These are phyloP conservation scores for Boletus barrowsii DNA, from an alignment of 768 basidiomycete species.

Conservation along the genomic window DNA sequence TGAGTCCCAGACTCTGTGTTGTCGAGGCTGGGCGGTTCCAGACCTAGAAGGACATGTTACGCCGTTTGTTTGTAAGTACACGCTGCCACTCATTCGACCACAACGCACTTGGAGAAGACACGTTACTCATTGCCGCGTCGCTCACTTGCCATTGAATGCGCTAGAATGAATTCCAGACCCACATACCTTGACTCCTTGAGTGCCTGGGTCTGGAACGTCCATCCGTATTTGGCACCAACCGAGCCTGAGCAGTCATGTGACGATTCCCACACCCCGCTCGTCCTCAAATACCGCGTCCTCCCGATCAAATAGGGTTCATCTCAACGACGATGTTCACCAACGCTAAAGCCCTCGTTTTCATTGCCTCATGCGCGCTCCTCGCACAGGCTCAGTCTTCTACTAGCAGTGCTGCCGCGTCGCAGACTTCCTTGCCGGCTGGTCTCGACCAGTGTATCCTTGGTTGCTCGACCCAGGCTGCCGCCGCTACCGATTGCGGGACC, in stretches of 20 bases:
- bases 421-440: conserved; percentile 1
- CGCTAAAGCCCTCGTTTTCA: conserved; percentile 19
- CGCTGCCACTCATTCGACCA: neutral
- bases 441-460: conserved; percentile 4
- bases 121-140: too few species aligned
- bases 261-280: conserved; percentile 9
- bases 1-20: neutral
- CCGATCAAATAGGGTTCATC: too few species aligned
- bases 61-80: neutral
- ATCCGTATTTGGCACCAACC: too few species aligned
- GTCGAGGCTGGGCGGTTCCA: conserved; percentile 2
- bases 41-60: neutral
- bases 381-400: conserved; percentile 24
- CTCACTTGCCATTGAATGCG: neutral
- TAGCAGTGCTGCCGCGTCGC: neutral
- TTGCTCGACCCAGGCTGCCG: conserved; percentile 6
- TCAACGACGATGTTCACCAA: conserved; percentile 13
- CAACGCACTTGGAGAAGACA: neutral
- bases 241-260: neutral
- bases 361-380: conserved; percentile 15
- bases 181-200: too few species aligned
- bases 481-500: neutral
- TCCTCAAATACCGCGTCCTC: conserved; percentile 12
- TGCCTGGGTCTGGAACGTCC: neutral
- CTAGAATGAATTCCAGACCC: neutral